Conservation (phyloP, 441 rosid species). For the Cnidoscolus chayamansa region DNA sequence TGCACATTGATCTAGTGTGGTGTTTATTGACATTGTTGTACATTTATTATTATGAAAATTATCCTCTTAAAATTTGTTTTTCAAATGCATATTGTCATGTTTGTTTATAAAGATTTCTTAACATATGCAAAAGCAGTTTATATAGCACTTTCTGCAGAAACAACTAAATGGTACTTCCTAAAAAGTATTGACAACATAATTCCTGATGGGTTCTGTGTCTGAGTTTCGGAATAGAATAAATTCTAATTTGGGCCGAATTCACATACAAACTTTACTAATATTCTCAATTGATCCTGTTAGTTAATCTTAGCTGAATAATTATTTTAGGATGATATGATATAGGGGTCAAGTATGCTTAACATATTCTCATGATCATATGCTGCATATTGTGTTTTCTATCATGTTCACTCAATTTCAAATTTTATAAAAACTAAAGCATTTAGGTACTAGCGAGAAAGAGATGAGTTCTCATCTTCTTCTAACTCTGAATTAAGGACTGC, state of each 20-base stretch:
- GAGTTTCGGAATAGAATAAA: neutral
- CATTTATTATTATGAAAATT: neutral
- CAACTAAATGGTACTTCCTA: neutral
- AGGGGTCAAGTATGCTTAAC: too few species aligned
- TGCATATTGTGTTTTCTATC: too few species aligned
- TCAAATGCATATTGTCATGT: neutral
- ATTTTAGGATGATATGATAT: too few species aligned
- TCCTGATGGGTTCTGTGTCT: neutral
- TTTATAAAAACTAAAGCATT: neutral
- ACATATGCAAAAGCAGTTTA: neutral
- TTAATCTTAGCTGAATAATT: too few species aligned
- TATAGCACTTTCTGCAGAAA: neutral
- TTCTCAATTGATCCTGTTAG: too few species aligned
- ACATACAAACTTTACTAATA: too few species aligned
- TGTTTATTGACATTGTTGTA: conserved; percentile 2
- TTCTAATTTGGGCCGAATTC: too few species aligned
- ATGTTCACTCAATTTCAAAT: neutral
- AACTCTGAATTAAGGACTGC: neutral
- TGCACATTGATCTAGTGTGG: neutral
- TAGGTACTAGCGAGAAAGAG: neutral
- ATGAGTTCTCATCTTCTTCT: neutral
- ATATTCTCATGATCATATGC: too few species aligned
- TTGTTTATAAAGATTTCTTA: neutral
- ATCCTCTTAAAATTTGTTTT: neutral
- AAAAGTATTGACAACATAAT: neutral